Evolutionary conservation across 805 yeast genomes (phyloP).

Genomic region (Kazachstania martiniae): DNA sequence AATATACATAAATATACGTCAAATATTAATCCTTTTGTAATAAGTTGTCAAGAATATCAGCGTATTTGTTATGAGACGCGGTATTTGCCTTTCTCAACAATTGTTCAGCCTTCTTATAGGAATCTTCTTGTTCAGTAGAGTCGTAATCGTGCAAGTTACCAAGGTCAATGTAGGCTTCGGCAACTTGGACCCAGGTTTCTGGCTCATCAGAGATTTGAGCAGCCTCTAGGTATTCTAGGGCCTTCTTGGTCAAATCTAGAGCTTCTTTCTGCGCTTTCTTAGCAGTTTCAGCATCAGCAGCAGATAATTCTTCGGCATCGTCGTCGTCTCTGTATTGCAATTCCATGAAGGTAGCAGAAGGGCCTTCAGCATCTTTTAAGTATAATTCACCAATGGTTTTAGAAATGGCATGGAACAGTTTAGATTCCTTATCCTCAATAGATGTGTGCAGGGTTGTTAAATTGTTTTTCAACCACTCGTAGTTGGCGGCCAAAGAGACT

Average conservation of each 20-base stretch:
- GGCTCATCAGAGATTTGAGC: slow-evolving; percentile 69
- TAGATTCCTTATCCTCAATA: slow-evolving; percentile 7
- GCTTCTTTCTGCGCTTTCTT: slow-evolving; percentile 35
- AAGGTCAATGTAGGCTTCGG: slow-evolving; percentile 73
- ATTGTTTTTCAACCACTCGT: slow-evolving; percentile 35
- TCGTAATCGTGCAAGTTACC: slow-evolving; percentile 66
- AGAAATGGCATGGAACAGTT: slow-evolving; percentile 32
- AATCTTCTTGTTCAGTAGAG: slow-evolving; percentile 52
- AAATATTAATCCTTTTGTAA: slow-evolving; percentile 11
- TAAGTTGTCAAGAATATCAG: slow-evolving; percentile 50
- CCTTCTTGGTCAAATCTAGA: slow-evolving; percentile 36
- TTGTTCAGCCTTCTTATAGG: slow-evolving; percentile 60
- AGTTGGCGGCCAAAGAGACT: slow-evolving; percentile 33
- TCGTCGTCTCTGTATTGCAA: slow-evolving; percentile 47
- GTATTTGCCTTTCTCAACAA: slow-evolving; percentile 62
- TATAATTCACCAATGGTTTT: slow-evolving; percentile 51
- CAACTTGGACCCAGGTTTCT: slow-evolving; percentile 69
- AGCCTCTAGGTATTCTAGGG: slow-evolving; percentile 44
- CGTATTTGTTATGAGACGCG: slow-evolving; percentile 68
- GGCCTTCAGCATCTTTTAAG: slow-evolving; percentile 54
- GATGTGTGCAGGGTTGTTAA: slow-evolving; percentile 15
- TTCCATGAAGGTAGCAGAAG: slow-evolving; percentile 42
- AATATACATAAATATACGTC: too few relatives aligned
- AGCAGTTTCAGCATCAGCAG: slow-evolving; percentile 9
- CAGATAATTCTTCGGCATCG: slow-evolving; percentile 24